phyloP scores from a whole-genome alignment of 352 stramenopile genomes.

The Globisporangium heterothallicum region DNA sequence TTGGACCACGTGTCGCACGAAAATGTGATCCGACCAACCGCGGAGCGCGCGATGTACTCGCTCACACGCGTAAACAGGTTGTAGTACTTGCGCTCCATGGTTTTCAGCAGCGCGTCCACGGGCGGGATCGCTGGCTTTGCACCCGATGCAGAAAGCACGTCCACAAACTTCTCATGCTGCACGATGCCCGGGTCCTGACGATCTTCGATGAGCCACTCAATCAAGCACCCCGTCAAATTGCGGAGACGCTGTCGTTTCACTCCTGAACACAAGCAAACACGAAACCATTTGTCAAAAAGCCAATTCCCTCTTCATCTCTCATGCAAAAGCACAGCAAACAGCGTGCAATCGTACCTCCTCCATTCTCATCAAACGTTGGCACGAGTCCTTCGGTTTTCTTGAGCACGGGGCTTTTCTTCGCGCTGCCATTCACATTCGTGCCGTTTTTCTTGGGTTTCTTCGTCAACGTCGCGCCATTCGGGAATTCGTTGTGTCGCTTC shows the following conservation, averaged over 20 bases:
- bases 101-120: constrained; percentile 52
- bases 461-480: constrained; percentile 33
- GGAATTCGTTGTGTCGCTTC: constrained; percentile 68
- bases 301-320: too few relatives aligned
- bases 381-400: constrained; percentile 42
- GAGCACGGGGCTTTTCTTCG: constrained; percentile 35
- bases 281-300: constrained; percentile 1
- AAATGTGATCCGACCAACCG: constrained; percentile 64
- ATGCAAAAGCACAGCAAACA: too few relatives aligned
- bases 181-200: constrained; percentile 58
- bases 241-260: constrained; percentile 62
- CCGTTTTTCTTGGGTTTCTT: constrained; percentile 53
- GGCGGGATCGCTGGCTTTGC: constrained; percentile 46
- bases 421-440: constrained; percentile 8
- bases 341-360: constrained; percentile 36
- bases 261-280: constrained; percentile 20
- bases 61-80: constrained; percentile 59
- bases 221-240: constrained; percentile 51
- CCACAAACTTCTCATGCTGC: constrained; percentile 65
- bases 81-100: constrained; percentile 73
- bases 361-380: constrained; percentile 50
- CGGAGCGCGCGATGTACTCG: constrained; percentile 73
- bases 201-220: constrained; percentile 77
- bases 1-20: constrained; percentile 77
- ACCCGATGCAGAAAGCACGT: constrained; percentile 44